Evolutionary conservation across 1,284 basidiomycete genomes (phyloP), one percentile per base, ranked within the genome.

Genomic region (Kalmanozyma brasiliensis): DNA sequence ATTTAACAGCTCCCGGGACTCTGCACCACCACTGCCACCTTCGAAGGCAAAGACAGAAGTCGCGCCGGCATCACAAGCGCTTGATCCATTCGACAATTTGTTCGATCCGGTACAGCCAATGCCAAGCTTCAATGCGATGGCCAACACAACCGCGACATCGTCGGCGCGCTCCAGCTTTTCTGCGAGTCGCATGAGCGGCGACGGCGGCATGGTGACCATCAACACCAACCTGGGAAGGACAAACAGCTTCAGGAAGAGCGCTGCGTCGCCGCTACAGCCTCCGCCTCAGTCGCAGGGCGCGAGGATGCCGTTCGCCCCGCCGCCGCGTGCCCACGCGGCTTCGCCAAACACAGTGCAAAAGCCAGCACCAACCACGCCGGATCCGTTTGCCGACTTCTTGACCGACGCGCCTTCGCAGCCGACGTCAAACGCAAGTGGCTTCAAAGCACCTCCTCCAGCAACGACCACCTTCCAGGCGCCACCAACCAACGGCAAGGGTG

Each of bases 201-300:
- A 64, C 14, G 55, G 62, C 6, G 61, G 61, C 1, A 58, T 64
- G 62, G 58, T 64, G 62, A 64, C 62, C 32, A 64, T 64, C 51
- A 58, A 46, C n/a, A 64, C 62, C 11, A 58, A 49, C 22, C 29
- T 64, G 22, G 51, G 19, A n/a, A 45, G 55, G 19, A 51, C 55
- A 8, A 58, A 41, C 34, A 58, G 51, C 29, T 16, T 64, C 4
- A 45, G 51, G 33, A 64, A 58, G 19, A 53, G 42, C n/a, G 43
- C 62, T 8, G 46, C 55, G 8, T 58, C 62, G 19, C 62, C 62
- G 2, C 22, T 58, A 14, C 62, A 64, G 17, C 62, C 62, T 7
- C 62, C 55, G 24, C 55, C 62, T 8, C 51, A 53, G 16, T 49
- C 22, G 17, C 62, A 53, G 40, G 46, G 37, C 43, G 58, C 58